These are phyloP conservation scores for Fusarium mexicanum DNA, from an alignment of 2,329 filamentous ascomycete species.

Conservation along the genomic window DNA sequence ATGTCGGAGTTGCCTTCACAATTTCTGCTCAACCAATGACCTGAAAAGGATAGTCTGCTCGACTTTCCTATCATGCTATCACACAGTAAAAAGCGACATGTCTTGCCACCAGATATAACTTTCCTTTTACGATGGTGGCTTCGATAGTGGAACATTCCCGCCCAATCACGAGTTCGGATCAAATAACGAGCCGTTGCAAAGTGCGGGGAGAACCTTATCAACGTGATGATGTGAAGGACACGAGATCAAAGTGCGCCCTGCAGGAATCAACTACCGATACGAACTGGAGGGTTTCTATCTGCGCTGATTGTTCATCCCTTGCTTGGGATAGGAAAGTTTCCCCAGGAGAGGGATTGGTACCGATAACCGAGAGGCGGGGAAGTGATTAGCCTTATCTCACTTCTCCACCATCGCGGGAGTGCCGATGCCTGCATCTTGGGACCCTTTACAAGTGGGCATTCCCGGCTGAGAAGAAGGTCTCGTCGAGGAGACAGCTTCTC, in stretches of 20 bases:
- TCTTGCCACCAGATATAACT: conserved; percentile 17
- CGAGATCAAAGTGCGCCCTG: neutral
- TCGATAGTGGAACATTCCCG: neutral
- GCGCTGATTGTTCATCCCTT: too few species aligned
- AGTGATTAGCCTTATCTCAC: neutral
- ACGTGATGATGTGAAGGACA: neutral
- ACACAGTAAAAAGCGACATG: neutral
- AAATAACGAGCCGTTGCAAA: too few species aligned
- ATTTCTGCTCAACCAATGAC: neutral
- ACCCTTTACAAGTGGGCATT: neutral
- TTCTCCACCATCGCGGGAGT: neutral
- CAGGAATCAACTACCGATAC: neutral
- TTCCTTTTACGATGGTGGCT: conserved; percentile 11
- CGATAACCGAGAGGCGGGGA: conserved; percentile 18
- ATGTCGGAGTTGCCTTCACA: neutral
- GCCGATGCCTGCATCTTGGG: neutral
- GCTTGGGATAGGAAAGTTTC: conserved; percentile 17
- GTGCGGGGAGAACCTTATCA: conserved; percentile 2
- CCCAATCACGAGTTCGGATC: neutral
- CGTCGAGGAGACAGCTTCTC: neutral
- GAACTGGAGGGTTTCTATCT: neutral
- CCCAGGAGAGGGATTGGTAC: neutral
- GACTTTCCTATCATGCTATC: conserved; percentile 1
- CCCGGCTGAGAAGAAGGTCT: neutral
- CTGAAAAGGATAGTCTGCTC: neutral